Conservation (phyloP, 768 basidiomycete species). For the Pleurotus pulmonarius region DNA sequence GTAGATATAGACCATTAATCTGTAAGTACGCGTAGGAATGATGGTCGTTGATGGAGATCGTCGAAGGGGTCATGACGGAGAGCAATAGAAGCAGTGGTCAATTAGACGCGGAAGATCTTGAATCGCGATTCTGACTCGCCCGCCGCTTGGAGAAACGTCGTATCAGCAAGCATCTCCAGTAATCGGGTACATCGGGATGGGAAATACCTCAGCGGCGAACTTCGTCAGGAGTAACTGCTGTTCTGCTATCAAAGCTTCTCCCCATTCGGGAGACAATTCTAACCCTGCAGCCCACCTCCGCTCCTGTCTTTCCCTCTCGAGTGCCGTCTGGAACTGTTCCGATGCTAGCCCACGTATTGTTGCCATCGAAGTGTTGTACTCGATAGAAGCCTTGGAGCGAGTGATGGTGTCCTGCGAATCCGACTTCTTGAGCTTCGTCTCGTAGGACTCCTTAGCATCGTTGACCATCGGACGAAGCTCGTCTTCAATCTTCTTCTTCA, state of each 20-base stretch:
- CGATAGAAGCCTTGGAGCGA: background rate
- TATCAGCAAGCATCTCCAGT: background rate
- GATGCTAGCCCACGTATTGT: slow-evolving; percentile 3
- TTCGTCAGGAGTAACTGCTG: slow-evolving; percentile 5
- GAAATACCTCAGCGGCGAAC: slow-evolving; percentile 5
- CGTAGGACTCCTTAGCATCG: slow-evolving; percentile 1
- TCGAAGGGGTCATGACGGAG: too few relatives aligned
- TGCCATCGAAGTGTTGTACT: slow-evolving; percentile 4
- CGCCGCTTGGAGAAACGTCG: background rate
- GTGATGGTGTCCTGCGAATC: background rate
- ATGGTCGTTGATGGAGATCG: too few relatives aligned
- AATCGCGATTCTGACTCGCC: slow-evolving; percentile 7
- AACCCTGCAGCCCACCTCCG: slow-evolving; percentile 3
- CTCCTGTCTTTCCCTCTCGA: slow-evolving; percentile 6
- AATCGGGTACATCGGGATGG: background rate
- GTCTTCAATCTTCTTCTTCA: slow-evolving; percentile 6
- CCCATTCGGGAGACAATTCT: slow-evolving; percentile 5
- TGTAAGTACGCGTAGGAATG: too few relatives aligned
- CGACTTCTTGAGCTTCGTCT: background rate
- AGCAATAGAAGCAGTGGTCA: background rate
- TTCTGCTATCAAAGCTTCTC: slow-evolving; percentile 1
- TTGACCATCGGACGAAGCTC: slow-evolving; percentile 7
- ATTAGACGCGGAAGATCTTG: slow-evolving; percentile 5
- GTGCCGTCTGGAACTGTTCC: slow-evolving; percentile 4
- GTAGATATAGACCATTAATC: too few relatives aligned